Base-by-base conservation (phyloP, 331 rosid genomes). In the Spiraea crenata region DNA sequence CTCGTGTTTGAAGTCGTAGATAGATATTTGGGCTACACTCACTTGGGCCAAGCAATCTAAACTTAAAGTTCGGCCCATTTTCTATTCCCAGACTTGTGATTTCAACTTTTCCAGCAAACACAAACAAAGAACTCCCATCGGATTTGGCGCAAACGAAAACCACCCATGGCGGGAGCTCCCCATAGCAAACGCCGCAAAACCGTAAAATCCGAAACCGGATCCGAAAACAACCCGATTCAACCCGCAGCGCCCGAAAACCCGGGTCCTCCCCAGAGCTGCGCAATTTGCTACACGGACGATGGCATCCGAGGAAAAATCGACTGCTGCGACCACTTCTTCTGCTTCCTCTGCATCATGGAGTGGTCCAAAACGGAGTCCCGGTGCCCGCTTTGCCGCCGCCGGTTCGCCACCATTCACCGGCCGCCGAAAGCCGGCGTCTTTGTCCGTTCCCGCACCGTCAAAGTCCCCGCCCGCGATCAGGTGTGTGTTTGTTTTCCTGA, bases 361-460 rank as follows among this genome's bases (percentile, higher is more conserved):
- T 92, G 96, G 98, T 75, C 96, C 9, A 92, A 85, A 69, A 85
- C 79, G 34, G 98, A 90, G 76, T 92, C 98, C 13, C 88, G 88
- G 7, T 92, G 98, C 81, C 98, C 98, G 45, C 70, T 89, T 2
- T 92, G 91, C 72, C 89, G 91, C 54, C 92, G 85, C 19, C 71
- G 97, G 39, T 92, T 92, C 85, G 59, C 72, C 61, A 66, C 81
- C 73, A 81, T 88, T 78, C 84, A 78, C 37, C 73, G 92, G 20
- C 83, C 71, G 15, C 82, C 89, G 4, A 86, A 63, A 62, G 71
- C 39, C 17, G 85, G 79, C 39, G 66, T 82, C 40, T 71, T 78
- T 57, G 62, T 77, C 46, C 77, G 72, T 54, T 79, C 74, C 17
- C 84, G 92, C 31, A 79, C 85, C 48, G 76, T 92, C 57, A 83